Percentiles rank a stretch among this genome's conserved stretches.
Evolutionary conservation across 1,284 basidiomycete species (phyloP).

Genomic region (Ustilago tritici): DNA sequence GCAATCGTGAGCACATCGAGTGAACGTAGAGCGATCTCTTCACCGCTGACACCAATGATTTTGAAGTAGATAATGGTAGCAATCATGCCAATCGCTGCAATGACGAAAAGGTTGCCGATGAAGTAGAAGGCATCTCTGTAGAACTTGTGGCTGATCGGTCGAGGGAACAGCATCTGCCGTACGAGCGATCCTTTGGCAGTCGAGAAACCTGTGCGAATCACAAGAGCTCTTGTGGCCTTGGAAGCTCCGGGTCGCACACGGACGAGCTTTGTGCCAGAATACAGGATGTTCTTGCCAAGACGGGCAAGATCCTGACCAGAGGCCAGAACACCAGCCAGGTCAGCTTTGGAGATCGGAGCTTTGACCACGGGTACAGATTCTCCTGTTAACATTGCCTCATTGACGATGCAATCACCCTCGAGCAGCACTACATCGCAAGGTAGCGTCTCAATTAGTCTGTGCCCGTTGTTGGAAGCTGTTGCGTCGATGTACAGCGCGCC

Average conservation of each 20-base stretch:
- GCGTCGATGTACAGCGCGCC: slow-evolving; percentile 9
- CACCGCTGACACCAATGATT: slow-evolving; percentile 86
- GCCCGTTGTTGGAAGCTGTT: slow-evolving; percentile 5
- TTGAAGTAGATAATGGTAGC: slow-evolving; percentile 87
- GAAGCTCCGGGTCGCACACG: slow-evolving; percentile 80
- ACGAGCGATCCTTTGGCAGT: slow-evolving; percentile 97
- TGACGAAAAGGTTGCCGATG: slow-evolving; percentile 88
- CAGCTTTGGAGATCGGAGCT: slow-evolving; percentile 73
- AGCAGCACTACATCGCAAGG: slow-evolving; percentile 91
- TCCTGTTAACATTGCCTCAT: slow-evolving; percentile 98
- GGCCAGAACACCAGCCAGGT: slow-evolving; percentile 51
- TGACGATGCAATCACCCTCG: slow-evolving; percentile 95
- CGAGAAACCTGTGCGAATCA: slow-evolving; percentile 92
- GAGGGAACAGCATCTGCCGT: slow-evolving; percentile 97
- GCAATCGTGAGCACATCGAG: slow-evolving; percentile 97
- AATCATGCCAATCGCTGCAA: slow-evolving; percentile 81
- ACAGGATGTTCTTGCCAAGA: slow-evolving; percentile 86
- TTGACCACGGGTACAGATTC: slow-evolving; percentile 95
- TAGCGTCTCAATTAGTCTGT: slow-evolving; percentile 70
- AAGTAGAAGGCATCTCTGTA: slow-evolving; percentile 98
- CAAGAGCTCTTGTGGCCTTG: slow-evolving; percentile 85
- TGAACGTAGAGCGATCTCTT: slow-evolving; percentile 89
- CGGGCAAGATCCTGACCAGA: slow-evolving; percentile 75
- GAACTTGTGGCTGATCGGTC: slow-evolving; percentile 92
- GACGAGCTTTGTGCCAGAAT: slow-evolving; percentile 91